Evolutionary conservation across 441 rosid species (phyloP).

Genomic region (Syzygium malaccense): DNA sequence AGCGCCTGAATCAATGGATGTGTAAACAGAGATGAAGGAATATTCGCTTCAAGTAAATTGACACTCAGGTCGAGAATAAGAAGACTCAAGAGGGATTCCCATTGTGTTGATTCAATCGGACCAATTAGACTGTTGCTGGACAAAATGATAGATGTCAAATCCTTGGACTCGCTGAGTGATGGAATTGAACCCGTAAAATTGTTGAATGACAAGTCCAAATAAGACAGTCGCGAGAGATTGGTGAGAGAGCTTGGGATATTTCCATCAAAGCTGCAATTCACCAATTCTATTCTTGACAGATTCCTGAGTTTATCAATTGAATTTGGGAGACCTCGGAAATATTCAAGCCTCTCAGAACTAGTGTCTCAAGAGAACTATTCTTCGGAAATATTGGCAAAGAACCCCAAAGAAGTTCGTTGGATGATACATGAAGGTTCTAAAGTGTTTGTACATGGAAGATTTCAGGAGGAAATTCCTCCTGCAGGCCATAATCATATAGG

Average conservation of each 20-base stretch:
- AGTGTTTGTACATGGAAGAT: too few species aligned
- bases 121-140: conserved; percentile 9
- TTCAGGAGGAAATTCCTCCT: neutral
- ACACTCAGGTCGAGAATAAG: too few species aligned
- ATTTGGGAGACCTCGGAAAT: too few species aligned
- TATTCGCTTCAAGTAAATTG: too few species aligned
- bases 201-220: conserved; percentile 23
- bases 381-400: too few species aligned
- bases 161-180: neutral
- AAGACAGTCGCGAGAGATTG: neutral
- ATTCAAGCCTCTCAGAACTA: fast-evolving
- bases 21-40: too few species aligned
- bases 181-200: conserved; percentile 13
- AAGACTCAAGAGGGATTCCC: too few species aligned
- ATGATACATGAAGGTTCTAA: fast-evolving
- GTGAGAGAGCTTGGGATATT: conserved; percentile 18
- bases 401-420: too few species aligned
- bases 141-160: conserved; percentile 5
- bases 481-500: fast-evolving
- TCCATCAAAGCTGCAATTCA: neutral
- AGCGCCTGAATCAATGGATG: too few species aligned
- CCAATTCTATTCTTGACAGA: too few species aligned
- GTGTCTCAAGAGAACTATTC: too few species aligned
- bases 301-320: too few species aligned
- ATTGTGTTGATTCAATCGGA: neutral